Base-by-base conservation (phyloP, 2,329 filamentous ascomycete species). In the Botryotinia calthae region DNA sequence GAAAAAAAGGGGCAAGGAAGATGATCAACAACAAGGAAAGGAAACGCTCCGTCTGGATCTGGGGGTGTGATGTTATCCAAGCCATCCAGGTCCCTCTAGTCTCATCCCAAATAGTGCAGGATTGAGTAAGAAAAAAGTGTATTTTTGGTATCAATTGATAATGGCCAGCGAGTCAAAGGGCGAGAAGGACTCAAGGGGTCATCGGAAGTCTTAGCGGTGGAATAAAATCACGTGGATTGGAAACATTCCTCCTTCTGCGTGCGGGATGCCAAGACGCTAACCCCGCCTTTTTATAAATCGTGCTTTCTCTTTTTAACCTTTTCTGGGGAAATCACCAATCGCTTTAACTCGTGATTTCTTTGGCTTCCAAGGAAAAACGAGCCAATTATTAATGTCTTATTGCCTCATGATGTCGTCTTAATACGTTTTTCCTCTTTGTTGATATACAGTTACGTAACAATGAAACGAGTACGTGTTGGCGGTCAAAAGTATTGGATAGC, bases 371-470 rank as follows among this genome's bases (percentile, higher is more conserved):
- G 25, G 25, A 54, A 40, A 10, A 40, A 22, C 5, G 64, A 67
- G 22, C 34, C 64, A 67, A 67, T 67, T 67, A 67, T 54, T 40
- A 67, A 67, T 54, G 44, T 56, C 48, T 9, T 44, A 31, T 68
- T 68, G 48, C 65, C 65, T 68, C 65, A 56, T 68, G 48, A 68
- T 68, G 65, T 56, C 51, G 48, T 42, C 34, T 68, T 68, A 31
- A 42, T 56, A 4, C 37, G 14, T 42, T 31, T 42, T 44, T 16
- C 40, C 51, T 28, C 65, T 58, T 68, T 42, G 51, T 68, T 68
- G 48, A 4, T 56, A 42, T 56, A 34, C 65, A 56, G 56, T 72
- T 72, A 72, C 70, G 70, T 72, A 72, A 72, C 62, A 58, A 72
- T 68, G 70, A 72, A 72, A 72, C 70, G 40, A 34, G 7, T 59